phyloP scores from a whole-genome alignment of 371 early-diverging fungal genomes.

The Mortierella sp. region DNA sequence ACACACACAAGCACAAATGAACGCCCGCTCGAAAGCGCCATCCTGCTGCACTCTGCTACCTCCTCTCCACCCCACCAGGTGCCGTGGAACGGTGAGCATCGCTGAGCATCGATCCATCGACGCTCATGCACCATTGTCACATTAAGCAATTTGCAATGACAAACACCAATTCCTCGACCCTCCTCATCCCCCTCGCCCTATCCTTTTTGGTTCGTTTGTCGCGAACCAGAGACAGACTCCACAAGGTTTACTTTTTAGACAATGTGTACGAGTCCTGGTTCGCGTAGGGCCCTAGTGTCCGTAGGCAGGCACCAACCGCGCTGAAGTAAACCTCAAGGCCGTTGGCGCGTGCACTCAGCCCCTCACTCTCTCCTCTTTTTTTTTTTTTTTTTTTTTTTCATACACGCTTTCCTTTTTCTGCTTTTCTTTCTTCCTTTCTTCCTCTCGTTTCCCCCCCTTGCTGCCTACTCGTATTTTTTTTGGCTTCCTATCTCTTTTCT shows the following conservation, averaged over 20 bases:
- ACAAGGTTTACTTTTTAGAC: neutral
- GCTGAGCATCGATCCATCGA: neutral
- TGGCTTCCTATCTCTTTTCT: neutral
- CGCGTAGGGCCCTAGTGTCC: neutral
- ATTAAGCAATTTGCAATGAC: constrained; percentile 23
- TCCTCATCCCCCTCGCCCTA: neutral
- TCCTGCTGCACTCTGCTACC: neutral
- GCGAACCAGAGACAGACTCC: neutral
- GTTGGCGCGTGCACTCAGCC: neutral
- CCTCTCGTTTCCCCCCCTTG: neutral
- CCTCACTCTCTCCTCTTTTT: neutral
- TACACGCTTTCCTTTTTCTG: neutral
- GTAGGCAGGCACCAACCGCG: neutral
- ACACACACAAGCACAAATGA: too few relatives aligned
- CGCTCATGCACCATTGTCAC: constrained; percentile 10
- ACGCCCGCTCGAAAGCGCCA: too few relatives aligned
- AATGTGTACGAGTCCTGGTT: too few relatives aligned
- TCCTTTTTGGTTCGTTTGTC: neutral
- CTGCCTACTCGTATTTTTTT: neutral
- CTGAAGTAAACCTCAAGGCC: too few relatives aligned
- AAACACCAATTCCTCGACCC: constrained; percentile 5
- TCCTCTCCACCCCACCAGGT: neutral
- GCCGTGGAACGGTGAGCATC: neutral
- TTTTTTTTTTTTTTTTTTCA: neutral
- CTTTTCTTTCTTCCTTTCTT: neutral